Conservation (phyloP, 108 stramenopile species). For the Aurantiochytrium sp. region DNA sequence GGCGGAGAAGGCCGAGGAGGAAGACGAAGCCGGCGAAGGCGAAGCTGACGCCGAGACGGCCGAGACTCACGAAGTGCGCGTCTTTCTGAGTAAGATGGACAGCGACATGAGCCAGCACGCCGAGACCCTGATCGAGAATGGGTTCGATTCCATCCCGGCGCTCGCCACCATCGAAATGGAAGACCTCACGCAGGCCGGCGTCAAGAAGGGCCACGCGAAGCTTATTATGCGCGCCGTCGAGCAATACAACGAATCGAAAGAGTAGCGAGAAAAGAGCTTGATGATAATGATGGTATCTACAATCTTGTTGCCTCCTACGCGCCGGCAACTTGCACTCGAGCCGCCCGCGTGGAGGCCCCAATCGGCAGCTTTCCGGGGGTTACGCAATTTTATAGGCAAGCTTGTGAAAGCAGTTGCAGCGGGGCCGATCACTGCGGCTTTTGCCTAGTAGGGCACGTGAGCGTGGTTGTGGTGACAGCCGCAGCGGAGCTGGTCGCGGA, state of each 20-base stretch:
- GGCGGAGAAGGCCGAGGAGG: neutral
- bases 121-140: neutral
- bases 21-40: neutral
- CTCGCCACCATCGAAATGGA: neutral
- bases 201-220: conserved; percentile 22
- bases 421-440: too few species aligned
- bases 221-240: neutral
- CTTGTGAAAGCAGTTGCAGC: too few species aligned
- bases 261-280: too few species aligned
- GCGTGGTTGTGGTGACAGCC: neutral
- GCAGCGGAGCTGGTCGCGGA: neutral
- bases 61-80: neutral
- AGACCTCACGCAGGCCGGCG: neutral
- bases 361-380: too few species aligned
- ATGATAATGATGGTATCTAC: too few species aligned
- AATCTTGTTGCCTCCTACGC: too few species aligned
- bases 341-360: too few species aligned
- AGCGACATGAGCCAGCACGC: neutral
- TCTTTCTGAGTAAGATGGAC: neutral
- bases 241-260: neutral
- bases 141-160: neutral
- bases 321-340: too few species aligned
- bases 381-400: too few species aligned
- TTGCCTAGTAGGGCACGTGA: neutral
- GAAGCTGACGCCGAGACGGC: neutral